Base-by-base conservation (phyloP, 371 early-diverging fungal genomes). In the Batkoa obscura region DNA sequence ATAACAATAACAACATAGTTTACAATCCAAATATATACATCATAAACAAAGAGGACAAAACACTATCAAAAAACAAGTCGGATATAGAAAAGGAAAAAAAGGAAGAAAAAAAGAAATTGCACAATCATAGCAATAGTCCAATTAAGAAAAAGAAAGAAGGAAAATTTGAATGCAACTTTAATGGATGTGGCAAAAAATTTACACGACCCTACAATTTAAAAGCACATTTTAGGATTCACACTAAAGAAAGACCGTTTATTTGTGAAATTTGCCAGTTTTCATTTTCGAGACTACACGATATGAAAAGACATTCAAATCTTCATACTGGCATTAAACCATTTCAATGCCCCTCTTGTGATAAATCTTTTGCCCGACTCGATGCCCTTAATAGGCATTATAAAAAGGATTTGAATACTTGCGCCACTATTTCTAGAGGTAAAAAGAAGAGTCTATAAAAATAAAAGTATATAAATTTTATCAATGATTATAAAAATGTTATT, bases 141-240 rank as follows among this genome's bases (percentile, higher is more conserved):
- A n/a, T n/a, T n/a, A n/a, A n/a, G n/a, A n/a, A n/a, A n/a, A n/a
- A n/a, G n/a, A n/a, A n/a, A n/a, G n/a, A n/a, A n/a, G n/a, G n/a
- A n/a, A n/a, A n/a, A n/a, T n/a, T n/a, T n/a, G n/a, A n/a, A 54
- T 75, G 72, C 55, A 64, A 70, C 39, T 71, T 70, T 46, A 64
- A 61, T 36, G 67, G 69, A 30, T 90, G 90, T 64, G 67, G 64
- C 50, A 83, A 84, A 65, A 71, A 79, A 5, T 88, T 88, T 58
- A 78, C 84, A 17, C 84, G 85, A 49, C 76, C 81, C 2, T 85
- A 86, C 46, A 87, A 88, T 57, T 68, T 91, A 8, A 83, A 82
- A 54, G 84, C 88, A 0, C 88, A 88, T 62, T 76, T 78, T 64
- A 74, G 81, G 23, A 81, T 73, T 2, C 88, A 85, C 60, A 81